Evolutionary conservation across 805 yeast species (phyloP).

Genomic region (Candida oleophila): DNA sequence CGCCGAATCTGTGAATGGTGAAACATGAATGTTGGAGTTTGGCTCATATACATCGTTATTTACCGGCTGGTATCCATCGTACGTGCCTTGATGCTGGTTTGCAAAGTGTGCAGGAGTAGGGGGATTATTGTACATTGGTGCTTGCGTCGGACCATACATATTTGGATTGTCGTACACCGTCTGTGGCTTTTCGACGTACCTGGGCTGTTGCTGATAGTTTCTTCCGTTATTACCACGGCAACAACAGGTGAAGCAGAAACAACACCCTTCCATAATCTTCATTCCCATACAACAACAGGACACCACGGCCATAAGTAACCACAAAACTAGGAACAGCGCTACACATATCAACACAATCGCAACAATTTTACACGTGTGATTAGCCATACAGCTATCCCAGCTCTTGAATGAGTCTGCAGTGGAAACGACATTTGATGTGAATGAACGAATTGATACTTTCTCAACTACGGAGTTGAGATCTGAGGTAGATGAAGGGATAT

Average conservation of each 20-base stretch:
- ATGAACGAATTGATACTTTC: neutral
- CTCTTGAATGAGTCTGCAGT: constrained; percentile 54
- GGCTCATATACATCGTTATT: neutral
- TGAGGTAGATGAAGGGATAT: neutral
- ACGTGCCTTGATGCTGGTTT: constrained; percentile 2
- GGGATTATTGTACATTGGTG: constrained; percentile 1
- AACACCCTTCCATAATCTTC: constrained; percentile 41
- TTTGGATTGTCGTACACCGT: constrained; percentile 5
- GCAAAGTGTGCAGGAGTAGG: constrained; percentile 7
- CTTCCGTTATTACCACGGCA: constrained; percentile 23
- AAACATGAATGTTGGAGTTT: neutral
- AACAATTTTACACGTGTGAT: constrained; percentile 69
- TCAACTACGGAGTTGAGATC: neutral
- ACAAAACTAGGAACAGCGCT: constrained; percentile 51
- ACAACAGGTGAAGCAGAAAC: constrained; percentile 57
- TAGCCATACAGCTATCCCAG: constrained; percentile 83
- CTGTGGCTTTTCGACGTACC: constrained; percentile 3
- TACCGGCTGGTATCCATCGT: constrained; percentile 6
- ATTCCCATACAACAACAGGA: constrained; percentile 59
- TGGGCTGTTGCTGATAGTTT: neutral
- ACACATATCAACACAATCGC: constrained; percentile 71
- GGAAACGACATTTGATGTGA: constrained; percentile 18
- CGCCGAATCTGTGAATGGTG: constrained; percentile 2
- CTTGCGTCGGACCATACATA: constrained; percentile 3
- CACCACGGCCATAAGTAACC: constrained; percentile 56